phyloP scores from a whole-genome alignment of 2,329 filamentous ascomycete species.

The Phaeomoniella chlamydospora region DNA sequence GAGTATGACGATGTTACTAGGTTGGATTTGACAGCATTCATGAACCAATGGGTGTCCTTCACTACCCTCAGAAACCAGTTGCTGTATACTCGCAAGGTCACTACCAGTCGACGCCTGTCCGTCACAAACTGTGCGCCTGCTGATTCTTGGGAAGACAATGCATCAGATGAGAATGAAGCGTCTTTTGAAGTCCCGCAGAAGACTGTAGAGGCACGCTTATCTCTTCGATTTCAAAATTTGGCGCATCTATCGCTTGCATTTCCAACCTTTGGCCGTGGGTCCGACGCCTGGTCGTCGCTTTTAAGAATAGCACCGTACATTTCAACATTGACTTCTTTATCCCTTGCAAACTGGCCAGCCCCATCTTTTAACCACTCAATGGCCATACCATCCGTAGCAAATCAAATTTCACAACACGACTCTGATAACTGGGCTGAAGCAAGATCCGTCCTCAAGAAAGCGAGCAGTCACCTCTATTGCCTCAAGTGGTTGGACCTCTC shows the following conservation, averaged over 20 bases:
- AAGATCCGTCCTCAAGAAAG: constrained; percentile 37
- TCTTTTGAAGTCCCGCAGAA: constrained; percentile 1
- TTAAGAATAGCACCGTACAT: constrained; percentile 36
- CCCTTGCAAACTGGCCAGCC: constrained; percentile 46
- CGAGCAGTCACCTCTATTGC: constrained; percentile 41
- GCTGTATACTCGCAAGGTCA: constrained; percentile 12
- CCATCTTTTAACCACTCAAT: constrained; percentile 28
- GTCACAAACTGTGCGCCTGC: constrained; percentile 1
- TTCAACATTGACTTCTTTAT: constrained; percentile 46
- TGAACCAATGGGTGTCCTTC: constrained; percentile 34
- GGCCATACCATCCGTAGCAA: constrained; percentile 3
- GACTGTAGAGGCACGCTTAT: constrained; percentile 11
- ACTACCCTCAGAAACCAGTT: constrained; percentile 31
- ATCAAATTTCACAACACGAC: constrained; percentile 35
- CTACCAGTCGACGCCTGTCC: not conserved
- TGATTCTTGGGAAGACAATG: not conserved
- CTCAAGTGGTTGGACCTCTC: constrained; percentile 49
- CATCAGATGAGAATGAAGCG: not conserved
- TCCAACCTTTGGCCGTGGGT: constrained; percentile 7
- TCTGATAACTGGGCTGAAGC: constrained; percentile 41
- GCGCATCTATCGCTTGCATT: constrained; percentile 45
- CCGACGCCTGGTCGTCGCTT: constrained; percentile 40
- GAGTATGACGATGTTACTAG: constrained; percentile 28
- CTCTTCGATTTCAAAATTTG: constrained; percentile 33
- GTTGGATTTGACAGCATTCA: constrained; percentile 37